Percentiles rank a stretch among this genome's conserved stretches.
These are phyloP conservation scores for Skeletonema marinoi DNA, from an alignment of 108 stramenopile species.

Conservation along the genomic window DNA sequence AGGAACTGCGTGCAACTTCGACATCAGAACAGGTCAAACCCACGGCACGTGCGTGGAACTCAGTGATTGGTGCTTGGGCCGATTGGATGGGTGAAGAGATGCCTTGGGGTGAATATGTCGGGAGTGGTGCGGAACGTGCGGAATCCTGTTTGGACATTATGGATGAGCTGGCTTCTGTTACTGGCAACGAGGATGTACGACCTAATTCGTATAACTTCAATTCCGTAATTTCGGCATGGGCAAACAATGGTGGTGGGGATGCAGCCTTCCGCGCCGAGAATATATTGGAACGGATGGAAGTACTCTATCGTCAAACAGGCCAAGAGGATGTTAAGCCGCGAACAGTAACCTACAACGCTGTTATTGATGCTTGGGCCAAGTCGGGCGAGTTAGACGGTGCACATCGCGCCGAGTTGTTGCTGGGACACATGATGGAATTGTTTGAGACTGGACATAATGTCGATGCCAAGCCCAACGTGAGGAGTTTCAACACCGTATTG, in stretches of 20 bases:
- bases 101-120: slow-evolving; percentile 16
- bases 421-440: slow-evolving; percentile 59
- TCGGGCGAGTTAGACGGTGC: slow-evolving; percentile 39
- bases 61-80: slow-evolving; percentile 40
- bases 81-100: slow-evolving; percentile 25
- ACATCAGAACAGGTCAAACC: slow-evolving; percentile 10
- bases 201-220: slow-evolving; percentile 72
- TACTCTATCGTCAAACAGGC: slow-evolving; percentile 43
- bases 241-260: slow-evolving; percentile 54
- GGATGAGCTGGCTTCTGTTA: slow-evolving; percentile 49
- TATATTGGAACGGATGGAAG: slow-evolving; percentile 69
- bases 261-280: slow-evolving; percentile 66
- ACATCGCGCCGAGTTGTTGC: slow-evolving; percentile 50
- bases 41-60: slow-evolving; percentile 45
- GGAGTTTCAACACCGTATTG: slow-evolving; percentile 64
- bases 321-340: slow-evolving; percentile 64
- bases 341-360: slow-evolving; percentile 59
- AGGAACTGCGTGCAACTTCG: slow-evolving; percentile 11
- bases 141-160: slow-evolving; percentile 55
- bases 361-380: slow-evolving; percentile 55
- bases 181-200: slow-evolving; percentile 51
- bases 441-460: slow-evolving; percentile 45
- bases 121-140: slow-evolving; percentile 18
- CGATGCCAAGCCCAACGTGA: slow-evolving; percentile 54
- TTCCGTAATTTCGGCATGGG: slow-evolving; percentile 66